These are phyloP conservation scores for Pseudopyricularia javanii DNA, from an alignment of 2,329 filamentous ascomycete genomes.

Conservation along the genomic window DNA sequence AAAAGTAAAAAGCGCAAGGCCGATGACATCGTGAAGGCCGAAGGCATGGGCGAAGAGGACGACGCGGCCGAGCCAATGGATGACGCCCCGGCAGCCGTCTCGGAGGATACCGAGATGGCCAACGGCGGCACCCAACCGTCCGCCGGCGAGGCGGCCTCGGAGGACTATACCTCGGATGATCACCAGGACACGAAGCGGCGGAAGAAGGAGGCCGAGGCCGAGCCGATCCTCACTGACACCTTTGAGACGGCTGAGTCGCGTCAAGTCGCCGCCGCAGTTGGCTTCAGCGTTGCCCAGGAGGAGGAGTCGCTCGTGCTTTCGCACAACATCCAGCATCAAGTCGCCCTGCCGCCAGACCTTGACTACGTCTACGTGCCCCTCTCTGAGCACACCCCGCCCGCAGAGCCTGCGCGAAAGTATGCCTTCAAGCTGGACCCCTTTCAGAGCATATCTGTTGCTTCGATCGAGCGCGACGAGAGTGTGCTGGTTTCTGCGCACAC, in stretches of 20 bases:
- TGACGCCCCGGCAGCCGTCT: neutral
- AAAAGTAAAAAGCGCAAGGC: constrained; percentile 78
- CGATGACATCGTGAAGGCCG: constrained; percentile 42
- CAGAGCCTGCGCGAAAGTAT: constrained; percentile 71
- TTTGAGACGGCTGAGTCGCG: constrained; percentile 93
- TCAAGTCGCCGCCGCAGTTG: constrained; percentile 72
- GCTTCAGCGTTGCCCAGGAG: constrained; percentile 41
- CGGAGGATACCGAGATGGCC: constrained; percentile 26
- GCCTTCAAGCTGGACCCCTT: constrained; percentile 93
- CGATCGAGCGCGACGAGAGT: constrained; percentile 92
- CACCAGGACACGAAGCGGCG: constrained; percentile 46
- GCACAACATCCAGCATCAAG: constrained; percentile 98
- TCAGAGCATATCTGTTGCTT: constrained; percentile 86
- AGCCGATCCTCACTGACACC: constrained; percentile 78
- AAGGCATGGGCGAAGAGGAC: neutral
- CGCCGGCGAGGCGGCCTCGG: constrained; percentile 14
- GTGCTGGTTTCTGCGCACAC: constrained; percentile 95
- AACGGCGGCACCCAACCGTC: constrained; percentile 20
- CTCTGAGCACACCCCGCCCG: constrained; percentile 83
- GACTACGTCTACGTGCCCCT: constrained; percentile 94
- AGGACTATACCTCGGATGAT: constrained; percentile 22
- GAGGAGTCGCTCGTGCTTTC: constrained; percentile 66
- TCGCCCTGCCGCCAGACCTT: constrained; percentile 83
- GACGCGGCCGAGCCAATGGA: neutral
- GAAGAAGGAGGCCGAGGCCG: constrained; percentile 50